Base-by-base conservation (phyloP, 164 flowering plant species). In the Liriodendron chinense region DNA sequence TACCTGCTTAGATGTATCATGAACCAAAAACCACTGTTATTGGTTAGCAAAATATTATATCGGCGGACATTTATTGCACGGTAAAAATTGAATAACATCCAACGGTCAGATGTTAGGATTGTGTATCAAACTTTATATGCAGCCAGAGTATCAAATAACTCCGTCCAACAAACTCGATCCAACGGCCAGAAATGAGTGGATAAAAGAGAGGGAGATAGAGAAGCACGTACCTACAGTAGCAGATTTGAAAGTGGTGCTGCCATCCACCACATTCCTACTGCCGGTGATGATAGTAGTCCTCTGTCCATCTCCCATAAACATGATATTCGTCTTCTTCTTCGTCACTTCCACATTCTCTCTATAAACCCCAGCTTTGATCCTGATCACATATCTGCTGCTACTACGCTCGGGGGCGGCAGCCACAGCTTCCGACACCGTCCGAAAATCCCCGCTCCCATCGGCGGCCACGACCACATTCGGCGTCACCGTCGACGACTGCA, bases 241-340 rank as follows among this genome's bases (percentile, higher is more conserved):
- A 47, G 99, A 95, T n/a, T 88, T 65, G 84, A 92, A 95, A 53
- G 99, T 95, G 48, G 98, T 95, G 87, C 93, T 90, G 1, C 99
- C 99, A 76, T 89, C 98, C 1, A 68, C 81, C 1, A 94, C 97
- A 72, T 88, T 96, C 73, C 81, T 81, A 47, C 89, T 92, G 0
- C 74, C 98, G 2, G 98, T 96, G 73, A 94, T 94, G 57, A 94
- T 90, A 3, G 99, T 94, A 49, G n/a, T 88, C 20, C 12, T 83
- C 65, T 94, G 83, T 9, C 94, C 98, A 69, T 94, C 99, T 28
- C 99, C 98, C 56, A 90, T 0, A 59, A 96, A 92, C 99, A 94
- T 91, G 1, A 96, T 76, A 69, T 91, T 88, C 0, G 79, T 87
- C 87, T 94, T 91, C 87, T 83, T 87, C 86, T 89, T 92, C 5